Base-by-base conservation (phyloP, 495 filamentous ascomycete species). In the Aspergillus sparsus region DNA sequence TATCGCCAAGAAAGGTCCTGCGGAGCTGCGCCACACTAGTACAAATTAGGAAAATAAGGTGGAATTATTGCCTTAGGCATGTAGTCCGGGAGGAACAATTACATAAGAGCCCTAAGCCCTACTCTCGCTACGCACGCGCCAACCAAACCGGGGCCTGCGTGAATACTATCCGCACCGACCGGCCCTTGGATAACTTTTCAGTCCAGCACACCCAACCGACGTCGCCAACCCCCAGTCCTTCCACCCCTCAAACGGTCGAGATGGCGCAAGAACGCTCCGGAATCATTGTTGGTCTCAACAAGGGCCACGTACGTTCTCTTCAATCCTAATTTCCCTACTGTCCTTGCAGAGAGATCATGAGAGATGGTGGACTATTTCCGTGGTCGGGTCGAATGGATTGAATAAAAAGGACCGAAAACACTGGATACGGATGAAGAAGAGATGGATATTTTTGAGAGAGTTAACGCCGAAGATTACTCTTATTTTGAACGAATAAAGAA, bases 241-340 rank as follows among this genome's bases (percentile, higher is more conserved):
- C 55, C 68, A 32, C 39, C 57, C 41, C 47, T 41, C 34, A 49
- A 74, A 75, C 70, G 74, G 71, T 74, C 71, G 72, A 76, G 72
- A 87, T 86, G 83, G 82, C 81, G 59, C 79, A 81, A 72, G 84
- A 86, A 77, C 84, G 86, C 73, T 84, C 82, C 76, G 90, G 90
- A 78, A 83, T 96, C 70, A 81, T 85, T 78, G 80, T 87, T 73
- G 93, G 93, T 72, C 74, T 91, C 71, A 96, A 97, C 82, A 87
- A 85, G 75, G 93, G 93, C 74, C 89, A 94, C 80, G 91, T 94
- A 92, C 72, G 86, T 83, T 68, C 57, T 35, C 52, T 49, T 57
- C 52, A 65, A 37, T 66, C 62, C 61, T 55, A 57, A 62, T 57
- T 53, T 41, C 49, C 52, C 34, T 33, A 49, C 61, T 54, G 63